A percentile compares a stretch with the other conserved stretches of the same genome.
Conservation (phyloP, 371 early-diverging fungal species). For the Mortierella sp. region DNA sequence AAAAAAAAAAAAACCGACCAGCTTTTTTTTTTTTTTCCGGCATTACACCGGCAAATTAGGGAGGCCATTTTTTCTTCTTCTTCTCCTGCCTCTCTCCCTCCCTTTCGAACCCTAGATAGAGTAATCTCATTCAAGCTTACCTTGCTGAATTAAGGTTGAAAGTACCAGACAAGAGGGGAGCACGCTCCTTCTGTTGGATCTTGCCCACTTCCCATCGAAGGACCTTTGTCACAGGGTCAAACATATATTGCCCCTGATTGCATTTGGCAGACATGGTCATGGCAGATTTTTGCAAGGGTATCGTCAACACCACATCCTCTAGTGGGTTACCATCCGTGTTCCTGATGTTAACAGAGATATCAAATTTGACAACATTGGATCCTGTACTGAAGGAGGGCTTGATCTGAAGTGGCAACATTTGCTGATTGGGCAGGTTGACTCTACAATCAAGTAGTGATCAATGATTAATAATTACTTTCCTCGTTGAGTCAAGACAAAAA, state of each 20-base stretch:
- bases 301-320: slow-evolving; percentile 69
- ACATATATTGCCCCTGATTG: slow-evolving; percentile 76
- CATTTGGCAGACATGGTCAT: slow-evolving; percentile 67
- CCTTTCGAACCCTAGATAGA: too few relatives aligned
- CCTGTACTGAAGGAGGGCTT: slow-evolving; percentile 68
- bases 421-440: slow-evolving; percentile 68
- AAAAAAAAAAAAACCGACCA: neutral
- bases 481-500: neutral
- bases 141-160: slow-evolving; percentile 53
- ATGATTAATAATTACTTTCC: neutral
- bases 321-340: slow-evolving; percentile 74
- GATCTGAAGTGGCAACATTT: slow-evolving; percentile 70
- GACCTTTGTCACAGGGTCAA: slow-evolving; percentile 79
- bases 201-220: slow-evolving; percentile 79
- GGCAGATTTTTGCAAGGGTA: slow-evolving; percentile 72
- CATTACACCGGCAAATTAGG: neutral
- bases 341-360: slow-evolving; percentile 72
- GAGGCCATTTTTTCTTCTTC: neutral
- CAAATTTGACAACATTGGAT: slow-evolving; percentile 72
- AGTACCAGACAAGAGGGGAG: slow-evolving; percentile 74
- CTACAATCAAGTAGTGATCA: slow-evolving; percentile 35
- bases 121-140: too few relatives aligned
- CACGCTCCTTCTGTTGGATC: slow-evolving; percentile 63
- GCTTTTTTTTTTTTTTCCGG: neutral
- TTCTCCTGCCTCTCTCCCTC: neutral